Base-by-base conservation (phyloP, 1,284 basidiomycete genomes). In the Rhodotorula sp. region DNA sequence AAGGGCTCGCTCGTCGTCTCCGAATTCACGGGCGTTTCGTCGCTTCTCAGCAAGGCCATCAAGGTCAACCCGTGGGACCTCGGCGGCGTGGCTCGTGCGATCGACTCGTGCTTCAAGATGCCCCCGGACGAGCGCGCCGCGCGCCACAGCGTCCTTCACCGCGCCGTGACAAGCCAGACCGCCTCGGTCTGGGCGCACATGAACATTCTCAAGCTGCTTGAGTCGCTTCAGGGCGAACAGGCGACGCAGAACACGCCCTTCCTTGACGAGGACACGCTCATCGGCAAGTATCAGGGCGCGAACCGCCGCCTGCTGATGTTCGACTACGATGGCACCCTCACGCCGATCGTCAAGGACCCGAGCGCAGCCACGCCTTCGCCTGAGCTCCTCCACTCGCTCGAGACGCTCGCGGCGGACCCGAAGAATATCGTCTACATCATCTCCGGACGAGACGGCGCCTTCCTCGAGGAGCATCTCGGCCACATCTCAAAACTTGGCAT, bases 251-350 rank as follows among this genome's bases (percentile, higher is more conserved):
- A 89, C 77, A 98, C 94, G 27, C 94, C 94, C 1, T 88, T 89
- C 65, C 86, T 98, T 54, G 89, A 92, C 66, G 84, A 85, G 67
- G 83, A 84, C 20, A 81, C 83, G 34, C 82, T 98, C 76, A 81
- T 87, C 68, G 78, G 82, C n/a, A 83, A 85, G 75, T 97, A 94
- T 82, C 79, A 83, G 59, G 81, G 78, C 48, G 90, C 92, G 47
- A 85, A 85, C 80, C 95, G 95, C 84, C 84, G 96, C 62, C 81
- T 98, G 68, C 88, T 99, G 80, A 84, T 98, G 79, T 94, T 99
- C 77, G 96, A 99, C 81, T 99, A 99, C 80, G 95, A 92, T 89
- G 95, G 95, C 15, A 99, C 96, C 1, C 86, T 99, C 68, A 90
- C 95, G 0, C 95, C 95, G 1, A 98, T 99, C 79, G 95, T 99